Percentiles rank a stretch among this genome's conserved stretches.
Evolutionary conservation across 768 basidiomycete species (phyloP).

Genomic region (Lepiota brunneoincarnata): DNA sequence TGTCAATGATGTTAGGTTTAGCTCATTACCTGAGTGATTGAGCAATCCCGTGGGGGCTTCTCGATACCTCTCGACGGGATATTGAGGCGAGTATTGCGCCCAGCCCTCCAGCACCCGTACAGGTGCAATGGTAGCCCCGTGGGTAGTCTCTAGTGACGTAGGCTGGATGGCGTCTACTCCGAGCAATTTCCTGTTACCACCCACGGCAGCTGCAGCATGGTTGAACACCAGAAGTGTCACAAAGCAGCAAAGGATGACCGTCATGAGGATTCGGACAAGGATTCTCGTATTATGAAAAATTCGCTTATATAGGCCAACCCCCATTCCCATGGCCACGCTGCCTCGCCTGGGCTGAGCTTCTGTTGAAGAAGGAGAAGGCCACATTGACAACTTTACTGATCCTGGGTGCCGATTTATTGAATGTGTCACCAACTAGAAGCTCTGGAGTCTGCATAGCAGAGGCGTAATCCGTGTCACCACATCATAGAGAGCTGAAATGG

Average conservation of each 20-base stretch:
- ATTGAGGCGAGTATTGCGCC: constrained; percentile 65
- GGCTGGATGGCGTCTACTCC: not conserved
- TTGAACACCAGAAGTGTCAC: not conserved
- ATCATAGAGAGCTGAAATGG: too few relatives aligned
- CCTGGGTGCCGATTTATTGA: not conserved
- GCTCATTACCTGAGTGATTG: constrained; percentile 47
- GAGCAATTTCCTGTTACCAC: not conserved
- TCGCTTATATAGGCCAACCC: not conserved
- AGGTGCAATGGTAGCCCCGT: not conserved
- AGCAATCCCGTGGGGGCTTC: constrained; percentile 46
- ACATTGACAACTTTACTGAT: not conserved
- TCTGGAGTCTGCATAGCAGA: not conserved
- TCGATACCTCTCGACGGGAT: constrained; percentile 41
- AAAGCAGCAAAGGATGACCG: not conserved
- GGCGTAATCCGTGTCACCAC: not conserved
- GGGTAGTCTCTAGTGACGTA: not conserved
- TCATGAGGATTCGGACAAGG: not conserved
- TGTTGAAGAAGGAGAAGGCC: too few relatives aligned
- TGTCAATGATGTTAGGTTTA: not conserved
- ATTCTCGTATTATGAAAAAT: not conserved
- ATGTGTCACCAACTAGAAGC: constrained; percentile 5
- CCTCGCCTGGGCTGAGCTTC: not conserved
- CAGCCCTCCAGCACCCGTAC: constrained; percentile 27
- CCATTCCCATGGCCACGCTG: not conserved
- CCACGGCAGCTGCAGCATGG: not conserved